phyloP scores from a whole-genome alignment of 2,329 filamentous ascomycete species.

The Tolypocladium tropicale region DNA sequence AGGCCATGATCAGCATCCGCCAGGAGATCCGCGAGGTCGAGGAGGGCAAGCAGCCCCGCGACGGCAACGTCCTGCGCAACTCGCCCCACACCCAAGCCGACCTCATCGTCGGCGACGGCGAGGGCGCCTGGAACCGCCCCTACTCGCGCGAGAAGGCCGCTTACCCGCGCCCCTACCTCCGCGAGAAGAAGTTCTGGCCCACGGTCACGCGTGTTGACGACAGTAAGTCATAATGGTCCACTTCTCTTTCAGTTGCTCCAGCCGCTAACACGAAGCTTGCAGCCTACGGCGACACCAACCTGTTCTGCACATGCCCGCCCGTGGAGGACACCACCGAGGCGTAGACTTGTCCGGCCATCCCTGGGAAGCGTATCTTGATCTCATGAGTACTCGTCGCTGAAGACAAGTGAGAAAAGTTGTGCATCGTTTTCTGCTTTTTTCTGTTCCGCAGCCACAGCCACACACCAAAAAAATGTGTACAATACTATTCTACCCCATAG shows the following conservation, averaged over 20 bases:
- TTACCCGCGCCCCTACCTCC: slow-evolving; percentile 72
- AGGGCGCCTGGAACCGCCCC: slow-evolving; percentile 63
- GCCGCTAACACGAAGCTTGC: neutral
- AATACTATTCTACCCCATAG: neutral
- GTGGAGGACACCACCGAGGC: slow-evolving; percentile 50
- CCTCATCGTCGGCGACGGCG: slow-evolving; percentile 48
- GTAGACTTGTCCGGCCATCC: neutral
- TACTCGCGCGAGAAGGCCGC: slow-evolving; percentile 78
- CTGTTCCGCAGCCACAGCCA: neutral
- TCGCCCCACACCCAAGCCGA: slow-evolving; percentile 79
- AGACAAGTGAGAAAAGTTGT: neutral
- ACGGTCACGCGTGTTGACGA: slow-evolving; percentile 79
- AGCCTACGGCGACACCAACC: slow-evolving; percentile 85
- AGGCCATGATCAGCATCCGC: slow-evolving; percentile 79
- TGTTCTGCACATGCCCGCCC: slow-evolving; percentile 90
- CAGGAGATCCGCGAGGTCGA: slow-evolving; percentile 78
- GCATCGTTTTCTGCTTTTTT: neutral
- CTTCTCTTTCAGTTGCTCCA: neutral
- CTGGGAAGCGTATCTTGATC: neutral
- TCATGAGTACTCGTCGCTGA: no score
- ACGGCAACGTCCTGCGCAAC: slow-evolving; percentile 81
- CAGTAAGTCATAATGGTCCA: slow-evolving; percentile 43
- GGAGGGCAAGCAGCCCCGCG: slow-evolving; percentile 61
- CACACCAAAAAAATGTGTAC: neutral
- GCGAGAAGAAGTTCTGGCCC: slow-evolving; percentile 98